phyloP scores from a whole-genome alignment of 257 asterid species.

The Verbena officinalis region DNA sequence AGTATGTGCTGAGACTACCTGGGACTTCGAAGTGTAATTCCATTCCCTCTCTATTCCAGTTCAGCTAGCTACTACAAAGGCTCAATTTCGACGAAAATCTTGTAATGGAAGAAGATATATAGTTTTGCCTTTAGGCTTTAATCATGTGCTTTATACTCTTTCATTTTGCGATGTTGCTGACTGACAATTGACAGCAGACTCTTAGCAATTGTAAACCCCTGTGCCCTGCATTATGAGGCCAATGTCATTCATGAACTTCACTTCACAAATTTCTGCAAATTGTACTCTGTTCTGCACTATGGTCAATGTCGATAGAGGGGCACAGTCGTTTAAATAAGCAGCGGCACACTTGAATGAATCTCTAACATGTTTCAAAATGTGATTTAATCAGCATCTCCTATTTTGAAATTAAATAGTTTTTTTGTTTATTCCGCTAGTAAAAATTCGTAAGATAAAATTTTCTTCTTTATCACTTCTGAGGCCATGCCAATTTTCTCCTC shows the following conservation, averaged over 20 bases:
- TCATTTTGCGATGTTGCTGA: conserved; percentile 25
- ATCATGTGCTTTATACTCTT: conserved; percentile 5
- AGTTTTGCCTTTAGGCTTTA: conserved; percentile 17
- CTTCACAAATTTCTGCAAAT: conserved; percentile 1
- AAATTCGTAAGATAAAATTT: no score
- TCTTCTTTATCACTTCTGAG: no score
- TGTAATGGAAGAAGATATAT: not conserved
- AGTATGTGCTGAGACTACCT: conserved; percentile 74
- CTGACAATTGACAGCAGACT: conserved; percentile 27
- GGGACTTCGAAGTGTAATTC: conserved; percentile 82
- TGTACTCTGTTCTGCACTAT: no score
- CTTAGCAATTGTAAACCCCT: conserved; percentile 30
- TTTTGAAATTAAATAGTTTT: no score
- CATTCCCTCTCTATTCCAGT: not conserved
- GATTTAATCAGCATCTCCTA: no score
- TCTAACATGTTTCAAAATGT: no score
- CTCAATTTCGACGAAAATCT: conserved; percentile 18
- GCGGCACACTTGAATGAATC: no score
- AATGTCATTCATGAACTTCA: conserved; percentile 10
- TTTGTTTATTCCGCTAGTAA: no score
- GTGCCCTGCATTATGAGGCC: conserved; percentile 11
- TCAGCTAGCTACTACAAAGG: conserved; percentile 24
- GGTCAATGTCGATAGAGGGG: no score
- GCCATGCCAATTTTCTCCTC: no score
- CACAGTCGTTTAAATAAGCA: no score